Evolutionary conservation across 306 rosid species (phyloP).

Genomic region (Prunus fruticosa): DNA sequence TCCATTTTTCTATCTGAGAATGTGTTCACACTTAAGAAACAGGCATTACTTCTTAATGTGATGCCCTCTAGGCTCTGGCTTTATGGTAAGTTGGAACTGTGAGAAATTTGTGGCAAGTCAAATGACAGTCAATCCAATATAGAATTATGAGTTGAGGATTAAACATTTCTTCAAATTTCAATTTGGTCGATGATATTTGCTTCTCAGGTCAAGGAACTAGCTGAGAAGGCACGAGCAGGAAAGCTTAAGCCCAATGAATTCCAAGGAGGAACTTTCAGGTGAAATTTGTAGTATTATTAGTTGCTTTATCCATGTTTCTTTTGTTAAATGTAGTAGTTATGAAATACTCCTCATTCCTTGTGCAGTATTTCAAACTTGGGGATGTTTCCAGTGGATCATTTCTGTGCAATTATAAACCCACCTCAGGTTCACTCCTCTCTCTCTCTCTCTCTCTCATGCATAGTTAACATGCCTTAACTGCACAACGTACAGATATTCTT

Average conservation of each 20-base stretch:
- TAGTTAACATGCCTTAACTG: too few species aligned
- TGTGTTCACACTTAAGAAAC: neutral
- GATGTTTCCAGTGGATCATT: conserved; percentile 94
- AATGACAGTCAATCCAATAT: neutral
- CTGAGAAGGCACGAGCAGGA: conserved; percentile 85
- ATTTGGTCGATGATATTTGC: conserved; percentile 1
- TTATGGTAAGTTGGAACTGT: neutral
- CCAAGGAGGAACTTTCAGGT: conserved; percentile 99
- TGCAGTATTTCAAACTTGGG: conserved; percentile 99
- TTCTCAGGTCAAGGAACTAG: conserved; percentile 81
- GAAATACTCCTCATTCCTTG: conserved; percentile 20
- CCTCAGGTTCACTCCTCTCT: conserved; percentile 64
- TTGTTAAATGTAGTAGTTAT: conserved; percentile 17
- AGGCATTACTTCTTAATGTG: neutral
- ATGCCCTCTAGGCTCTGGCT: neutral
- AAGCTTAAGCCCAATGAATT: conserved; percentile 88
- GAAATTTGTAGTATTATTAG: conserved; percentile 28
- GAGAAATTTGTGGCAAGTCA: neutral
- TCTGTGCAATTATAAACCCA: conserved; percentile 96
- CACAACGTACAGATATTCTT: neutral
- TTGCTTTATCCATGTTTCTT: conserved; percentile 8
- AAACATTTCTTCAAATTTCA: neutral
- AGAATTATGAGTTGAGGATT: neutral
- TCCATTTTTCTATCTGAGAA: neutral
- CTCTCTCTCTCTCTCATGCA: too few species aligned